phyloP scores from a whole-genome alignment of 2,329 filamentous ascomycete genomes.

The Penicillium sp. region DNA sequence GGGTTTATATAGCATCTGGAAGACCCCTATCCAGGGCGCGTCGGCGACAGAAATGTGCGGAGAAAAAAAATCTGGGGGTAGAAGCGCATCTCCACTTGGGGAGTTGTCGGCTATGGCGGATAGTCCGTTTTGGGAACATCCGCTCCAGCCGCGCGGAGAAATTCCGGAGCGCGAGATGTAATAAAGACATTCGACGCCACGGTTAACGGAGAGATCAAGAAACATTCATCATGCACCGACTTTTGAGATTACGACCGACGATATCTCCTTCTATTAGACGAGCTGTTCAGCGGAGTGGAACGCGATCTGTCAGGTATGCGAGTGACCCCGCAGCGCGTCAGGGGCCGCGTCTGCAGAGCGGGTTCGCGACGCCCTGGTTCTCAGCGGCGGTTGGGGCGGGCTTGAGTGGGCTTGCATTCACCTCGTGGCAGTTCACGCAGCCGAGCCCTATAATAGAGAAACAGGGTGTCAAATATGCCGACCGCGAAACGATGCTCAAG shows the following conservation, averaged over 20 bases:
- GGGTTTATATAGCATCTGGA: not conserved
- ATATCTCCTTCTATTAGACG: not conserved
- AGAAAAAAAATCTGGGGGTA: not conserved
- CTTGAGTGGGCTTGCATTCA: not conserved
- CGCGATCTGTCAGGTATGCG: not conserved
- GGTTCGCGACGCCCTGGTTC: not conserved
- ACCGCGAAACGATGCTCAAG: slow-evolving; percentile 12
- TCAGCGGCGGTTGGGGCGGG: slow-evolving; percentile 2
- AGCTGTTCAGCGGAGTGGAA: not conserved
- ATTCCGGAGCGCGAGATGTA: not conserved
- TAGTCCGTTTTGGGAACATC: slow-evolving; percentile 7
- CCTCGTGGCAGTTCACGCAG: not conserved
- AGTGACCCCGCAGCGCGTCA: not conserved
- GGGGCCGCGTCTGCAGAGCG: not conserved
- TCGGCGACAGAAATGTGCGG: not conserved
- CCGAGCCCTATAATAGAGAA: not conserved
- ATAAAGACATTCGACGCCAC: slow-evolving; percentile 1
- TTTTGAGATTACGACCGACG: not conserved
- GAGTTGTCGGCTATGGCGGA: slow-evolving; percentile 2
- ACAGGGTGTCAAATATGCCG: not conserved
- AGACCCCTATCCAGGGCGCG: not conserved
- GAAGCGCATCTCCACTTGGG: not conserved
- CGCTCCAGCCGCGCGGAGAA: not conserved
- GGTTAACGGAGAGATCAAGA: not conserved
- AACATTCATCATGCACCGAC: not conserved